Evolutionary conservation across 163 green algal species (phyloP).

Genomic region (Coccomyxa subellipsoidea): DNA sequence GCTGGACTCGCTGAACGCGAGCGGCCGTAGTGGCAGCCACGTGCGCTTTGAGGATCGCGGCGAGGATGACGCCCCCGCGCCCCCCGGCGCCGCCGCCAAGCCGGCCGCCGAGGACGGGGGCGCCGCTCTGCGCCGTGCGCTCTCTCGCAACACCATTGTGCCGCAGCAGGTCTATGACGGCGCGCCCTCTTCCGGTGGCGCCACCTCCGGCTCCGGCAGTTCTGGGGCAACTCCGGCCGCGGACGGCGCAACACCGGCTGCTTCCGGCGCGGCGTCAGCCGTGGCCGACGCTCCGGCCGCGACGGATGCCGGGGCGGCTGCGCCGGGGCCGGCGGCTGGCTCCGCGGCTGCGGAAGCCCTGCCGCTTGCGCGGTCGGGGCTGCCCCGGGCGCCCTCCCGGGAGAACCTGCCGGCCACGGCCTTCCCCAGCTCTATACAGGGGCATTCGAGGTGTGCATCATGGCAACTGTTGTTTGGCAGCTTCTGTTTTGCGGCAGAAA

Average conservation of each 20-base stretch:
- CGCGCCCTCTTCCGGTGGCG: neutral
- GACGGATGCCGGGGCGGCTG: no score
- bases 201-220: neutral
- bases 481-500: no score
- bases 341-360: neutral
- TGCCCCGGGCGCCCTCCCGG: neutral
- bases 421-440: neutral
- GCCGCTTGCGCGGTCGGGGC: neutral
- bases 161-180: neutral
- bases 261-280: neutral
- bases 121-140: neutral
- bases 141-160: constrained; percentile 1
- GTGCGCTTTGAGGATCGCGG: neutral
- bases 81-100: neutral
- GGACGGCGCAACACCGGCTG: neutral
- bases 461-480: no score
- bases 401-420: neutral
- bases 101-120: neutral
- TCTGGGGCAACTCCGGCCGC: neutral
- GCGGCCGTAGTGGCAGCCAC: neutral
- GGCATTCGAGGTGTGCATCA: neutral
- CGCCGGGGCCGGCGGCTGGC: neutral
- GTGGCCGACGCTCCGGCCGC: no score
- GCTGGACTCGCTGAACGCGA: neutral
- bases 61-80: neutral